Conservation (phyloP, 306 rosid species). For the Carpinus fangiana region DNA sequence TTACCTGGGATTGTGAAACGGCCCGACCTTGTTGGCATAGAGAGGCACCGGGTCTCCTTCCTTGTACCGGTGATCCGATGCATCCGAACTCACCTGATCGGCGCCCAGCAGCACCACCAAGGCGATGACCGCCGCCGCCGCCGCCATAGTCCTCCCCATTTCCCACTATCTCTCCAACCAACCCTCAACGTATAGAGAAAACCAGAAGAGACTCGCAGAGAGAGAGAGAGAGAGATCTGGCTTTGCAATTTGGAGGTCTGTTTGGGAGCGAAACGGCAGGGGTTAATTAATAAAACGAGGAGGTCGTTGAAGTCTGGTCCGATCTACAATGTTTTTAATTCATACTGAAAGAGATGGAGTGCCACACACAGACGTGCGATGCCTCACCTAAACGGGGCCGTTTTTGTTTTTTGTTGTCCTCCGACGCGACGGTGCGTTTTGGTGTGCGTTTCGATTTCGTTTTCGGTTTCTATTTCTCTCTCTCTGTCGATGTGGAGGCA, state of each 20-base stretch:
- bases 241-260: neutral
- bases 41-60: constrained; percentile 50
- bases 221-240: constrained; percentile 4
- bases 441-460: neutral
- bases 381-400: constrained; percentile 9
- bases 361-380: neutral
- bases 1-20: constrained; percentile 61
- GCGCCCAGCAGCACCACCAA: constrained; percentile 19
- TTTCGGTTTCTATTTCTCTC: neutral
- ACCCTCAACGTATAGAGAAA: neutral
- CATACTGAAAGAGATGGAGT: neutral
- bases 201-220: neutral
- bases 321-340: neutral
- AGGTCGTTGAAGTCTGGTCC: neutral
- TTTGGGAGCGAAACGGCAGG: neutral
- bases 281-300: neutral
- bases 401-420: neutral
- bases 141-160: constrained; percentile 44
- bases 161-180: neutral
- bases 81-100: constrained; percentile 39
- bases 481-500: neutral
- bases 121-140: constrained; percentile 28
- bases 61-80: constrained; percentile 45
- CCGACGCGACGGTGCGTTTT: neutral
- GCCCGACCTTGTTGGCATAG: constrained; percentile 58